Conservation (phyloP, 2,329 filamentous ascomycete genomes). For the Fusarium udum region DNA sequence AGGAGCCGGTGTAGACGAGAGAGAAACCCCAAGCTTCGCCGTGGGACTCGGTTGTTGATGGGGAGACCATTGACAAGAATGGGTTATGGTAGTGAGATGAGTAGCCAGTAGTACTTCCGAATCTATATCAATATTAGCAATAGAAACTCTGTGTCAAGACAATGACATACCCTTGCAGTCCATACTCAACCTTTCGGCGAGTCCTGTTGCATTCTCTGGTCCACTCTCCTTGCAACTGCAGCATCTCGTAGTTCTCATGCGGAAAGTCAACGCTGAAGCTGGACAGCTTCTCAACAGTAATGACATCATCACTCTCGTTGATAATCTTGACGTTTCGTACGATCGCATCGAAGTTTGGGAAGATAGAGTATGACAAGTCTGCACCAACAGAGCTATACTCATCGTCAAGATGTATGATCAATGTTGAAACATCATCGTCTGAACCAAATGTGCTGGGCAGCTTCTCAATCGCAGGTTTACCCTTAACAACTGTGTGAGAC, state of each 20-base stretch:
- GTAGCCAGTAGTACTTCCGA: conserved; percentile 69
- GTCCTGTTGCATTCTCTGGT: conserved; percentile 65
- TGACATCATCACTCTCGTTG: conserved; percentile 63
- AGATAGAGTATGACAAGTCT: conserved; percentile 70
- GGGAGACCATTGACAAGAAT: conserved; percentile 66
- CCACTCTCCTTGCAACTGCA: conserved; percentile 72
- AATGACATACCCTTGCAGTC: conserved; percentile 59
- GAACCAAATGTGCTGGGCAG: conserved; percentile 68
- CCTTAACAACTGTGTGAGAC: conserved; percentile 62
- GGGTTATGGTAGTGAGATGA: conserved; percentile 73
- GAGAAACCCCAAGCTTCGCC: conserved; percentile 73
- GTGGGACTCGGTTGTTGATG: conserved; percentile 66
- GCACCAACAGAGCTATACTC: conserved; percentile 66
- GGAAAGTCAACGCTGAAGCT: conserved; percentile 71
- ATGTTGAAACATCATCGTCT: conserved; percentile 65
- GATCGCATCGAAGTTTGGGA: conserved; percentile 68
- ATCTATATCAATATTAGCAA: conserved; percentile 50
- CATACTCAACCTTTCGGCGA: conserved; percentile 65
- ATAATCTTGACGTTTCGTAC: conserved; percentile 69
- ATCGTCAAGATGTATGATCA: conserved; percentile 67
- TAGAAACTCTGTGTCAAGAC: accelerated
- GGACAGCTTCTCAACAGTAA: conserved; percentile 65
- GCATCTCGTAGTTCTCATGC: conserved; percentile 68
- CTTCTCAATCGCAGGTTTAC: conserved; percentile 65
- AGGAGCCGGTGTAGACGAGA: conserved; percentile 71